These are phyloP conservation scores for Fennellomyces sp. DNA, from an alignment of 371 early-diverging fungal genomes.

Conservation along the genomic window DNA sequence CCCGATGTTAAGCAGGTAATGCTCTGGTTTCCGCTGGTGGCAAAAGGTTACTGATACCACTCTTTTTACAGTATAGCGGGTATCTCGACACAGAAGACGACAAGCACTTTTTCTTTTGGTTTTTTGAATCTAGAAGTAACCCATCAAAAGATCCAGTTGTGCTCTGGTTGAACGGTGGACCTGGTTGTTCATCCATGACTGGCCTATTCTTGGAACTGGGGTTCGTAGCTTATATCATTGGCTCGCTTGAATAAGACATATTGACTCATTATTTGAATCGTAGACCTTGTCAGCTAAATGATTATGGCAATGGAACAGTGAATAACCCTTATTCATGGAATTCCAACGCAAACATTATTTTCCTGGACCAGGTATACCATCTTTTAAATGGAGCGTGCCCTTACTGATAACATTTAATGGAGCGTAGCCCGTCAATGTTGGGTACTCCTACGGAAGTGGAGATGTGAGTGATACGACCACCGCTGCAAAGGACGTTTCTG, in stretches of 20 bases:
- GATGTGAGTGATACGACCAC: slow-evolving; percentile 56
- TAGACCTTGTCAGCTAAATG: slow-evolving; percentile 71
- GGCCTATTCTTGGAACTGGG: slow-evolving; percentile 79
- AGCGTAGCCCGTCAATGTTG: slow-evolving; percentile 71
- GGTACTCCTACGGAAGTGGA: slow-evolving; percentile 69
- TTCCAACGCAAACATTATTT: slow-evolving; percentile 74
- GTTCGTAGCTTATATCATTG: slow-evolving; percentile 13
- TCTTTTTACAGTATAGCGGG: slow-evolving; percentile 70
- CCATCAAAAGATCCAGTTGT: slow-evolving; percentile 71
- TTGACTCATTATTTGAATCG: background rate
- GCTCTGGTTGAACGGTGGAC: slow-evolving; percentile 82
- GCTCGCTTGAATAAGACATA: background rate
- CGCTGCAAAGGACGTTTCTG: slow-evolving; percentile 76
- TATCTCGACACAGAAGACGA: slow-evolving; percentile 71
- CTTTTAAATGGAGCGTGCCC: background rate
- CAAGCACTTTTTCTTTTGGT: slow-evolving; percentile 74
- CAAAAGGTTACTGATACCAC: no score
- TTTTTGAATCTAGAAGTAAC: slow-evolving; percentile 76
- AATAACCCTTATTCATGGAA: slow-evolving; percentile 72
- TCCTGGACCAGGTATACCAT: slow-evolving; percentile 69
- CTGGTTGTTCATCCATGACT: slow-evolving; percentile 78
- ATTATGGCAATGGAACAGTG: slow-evolving; percentile 56
- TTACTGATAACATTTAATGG: background rate
- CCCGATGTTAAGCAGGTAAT: slow-evolving; percentile 43
- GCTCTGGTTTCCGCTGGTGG: no score